Conservation (phyloP, 2,329 filamentous ascomycete species). For the Trichoderma aggressivum region DNA sequence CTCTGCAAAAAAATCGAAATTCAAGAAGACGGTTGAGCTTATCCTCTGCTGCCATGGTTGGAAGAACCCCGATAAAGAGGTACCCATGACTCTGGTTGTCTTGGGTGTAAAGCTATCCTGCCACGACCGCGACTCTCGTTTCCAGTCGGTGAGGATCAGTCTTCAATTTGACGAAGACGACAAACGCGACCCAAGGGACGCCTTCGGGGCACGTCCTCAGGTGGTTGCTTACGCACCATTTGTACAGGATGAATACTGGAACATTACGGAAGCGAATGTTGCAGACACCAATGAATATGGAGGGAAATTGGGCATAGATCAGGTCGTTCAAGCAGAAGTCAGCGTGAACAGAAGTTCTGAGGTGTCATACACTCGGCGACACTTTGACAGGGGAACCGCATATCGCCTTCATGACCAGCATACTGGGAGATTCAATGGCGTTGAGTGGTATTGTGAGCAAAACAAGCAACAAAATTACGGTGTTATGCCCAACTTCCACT, state of each 20-base stretch:
- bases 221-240: background rate
- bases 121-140: background rate
- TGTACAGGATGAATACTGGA: background rate
- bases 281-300: background rate
- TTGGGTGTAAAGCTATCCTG: background rate
- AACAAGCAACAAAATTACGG: background rate
- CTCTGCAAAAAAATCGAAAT: background rate
- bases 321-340: background rate
- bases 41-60: background rate
- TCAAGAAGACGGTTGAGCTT: background rate
- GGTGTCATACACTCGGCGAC: background rate
- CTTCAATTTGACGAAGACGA: background rate
- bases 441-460: background rate
- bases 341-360: background rate
- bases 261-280: fast-evolving
- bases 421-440: background rate
- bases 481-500: background rate
- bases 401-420: too few species aligned
- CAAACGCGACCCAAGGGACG: background rate
- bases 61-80: background rate
- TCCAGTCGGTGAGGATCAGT: background rate
- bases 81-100: background rate
- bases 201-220: background rate
- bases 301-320: background rate
- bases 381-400: background rate